Evolutionary conservation across 768 basidiomycete genomes (phyloP).

Genomic region (Boletus tylopilopsis): DNA sequence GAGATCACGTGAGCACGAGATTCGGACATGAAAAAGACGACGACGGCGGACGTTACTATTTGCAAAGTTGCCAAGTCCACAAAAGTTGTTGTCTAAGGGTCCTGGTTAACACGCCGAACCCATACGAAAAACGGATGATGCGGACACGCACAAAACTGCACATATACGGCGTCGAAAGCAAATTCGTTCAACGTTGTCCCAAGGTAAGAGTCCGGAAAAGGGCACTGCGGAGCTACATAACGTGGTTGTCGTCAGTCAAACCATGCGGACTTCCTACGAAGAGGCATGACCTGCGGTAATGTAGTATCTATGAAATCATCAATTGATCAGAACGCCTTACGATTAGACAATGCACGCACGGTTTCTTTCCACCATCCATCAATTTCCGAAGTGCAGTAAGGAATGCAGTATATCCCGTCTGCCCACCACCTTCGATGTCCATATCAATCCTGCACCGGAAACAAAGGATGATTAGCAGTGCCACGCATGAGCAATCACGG

Average conservation of each 20-base stretch:
- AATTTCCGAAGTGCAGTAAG: constrained; percentile 23
- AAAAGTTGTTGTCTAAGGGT: constrained; percentile 44
- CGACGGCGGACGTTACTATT: constrained; percentile 33
- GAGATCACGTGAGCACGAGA: neutral
- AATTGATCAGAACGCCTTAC: neutral
- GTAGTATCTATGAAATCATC: constrained; percentile 33
- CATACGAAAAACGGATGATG: neutral
- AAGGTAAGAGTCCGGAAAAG: constrained; percentile 45
- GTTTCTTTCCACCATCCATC: constrained; percentile 27
- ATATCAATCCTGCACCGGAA: constrained; percentile 34
- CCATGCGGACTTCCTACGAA: neutral
- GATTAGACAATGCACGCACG: constrained; percentile 14
- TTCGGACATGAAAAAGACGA: neutral
- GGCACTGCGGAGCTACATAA: constrained; percentile 38
- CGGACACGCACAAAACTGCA: constrained; percentile 41
- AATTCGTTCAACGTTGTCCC: constrained; percentile 40
- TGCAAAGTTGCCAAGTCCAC: constrained; percentile 39
- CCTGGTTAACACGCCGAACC: constrained; percentile 1
- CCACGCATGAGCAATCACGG: neutral
- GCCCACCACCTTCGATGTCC: constrained; percentile 45
- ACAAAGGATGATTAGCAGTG: neutral
- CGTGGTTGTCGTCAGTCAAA: neutral
- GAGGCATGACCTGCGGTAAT: constrained; percentile 36
- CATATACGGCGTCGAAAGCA: constrained; percentile 47
- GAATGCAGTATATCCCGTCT: constrained; percentile 29